A percentile compares a stretch with the other conserved stretches of the same genome.
Evolutionary conservation across 768 basidiomycete species (phyloP).

Genomic region (Ephemerocybe angulata): DNA sequence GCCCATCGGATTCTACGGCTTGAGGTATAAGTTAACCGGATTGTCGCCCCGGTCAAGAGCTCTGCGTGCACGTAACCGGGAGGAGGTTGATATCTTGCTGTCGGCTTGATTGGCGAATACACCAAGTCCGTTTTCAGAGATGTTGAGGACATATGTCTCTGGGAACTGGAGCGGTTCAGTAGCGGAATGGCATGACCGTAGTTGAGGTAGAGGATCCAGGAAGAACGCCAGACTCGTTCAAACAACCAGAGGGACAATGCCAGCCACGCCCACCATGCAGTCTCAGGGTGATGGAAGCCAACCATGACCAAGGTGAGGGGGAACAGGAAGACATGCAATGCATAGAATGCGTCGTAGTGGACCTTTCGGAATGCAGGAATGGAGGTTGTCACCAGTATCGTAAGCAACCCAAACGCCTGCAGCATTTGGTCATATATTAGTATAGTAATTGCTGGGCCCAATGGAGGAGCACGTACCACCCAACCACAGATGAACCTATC

Average conservation of each 20-base stretch:
- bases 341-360: slow-evolving; percentile 65
- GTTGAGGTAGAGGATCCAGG: slow-evolving; percentile 59
- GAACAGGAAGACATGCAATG: slow-evolving; percentile 59
- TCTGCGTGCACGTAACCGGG: slow-evolving; percentile 40
- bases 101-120: background rate
- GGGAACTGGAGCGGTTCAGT: too few species aligned
- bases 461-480: slow-evolving; percentile 34
- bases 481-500: slow-evolving; percentile 60
- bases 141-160: too few species aligned
- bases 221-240: slow-evolving; percentile 33
- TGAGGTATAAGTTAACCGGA: slow-evolving; percentile 63
- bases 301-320: slow-evolving; percentile 57
- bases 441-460: background rate
- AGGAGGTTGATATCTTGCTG: slow-evolving; percentile 48
- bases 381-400: slow-evolving; percentile 50
- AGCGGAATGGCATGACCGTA: too few species aligned
- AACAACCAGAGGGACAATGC: slow-evolving; percentile 58
- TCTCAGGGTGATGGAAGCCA: slow-evolving; percentile 63
- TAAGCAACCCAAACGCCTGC: slow-evolving; percentile 56
- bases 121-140: background rate
- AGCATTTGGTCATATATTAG: background rate
- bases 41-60: slow-evolving; percentile 62
- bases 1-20: slow-evolving; percentile 60
- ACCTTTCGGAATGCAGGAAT: slow-evolving; percentile 45
- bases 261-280: slow-evolving; percentile 67